A percentile compares a stretch with the other conserved stretches of the same genome.
Evolutionary conservation across 352 stramenopile genomes (phyloP).

Genomic region (Phytophthora foliorum): DNA sequence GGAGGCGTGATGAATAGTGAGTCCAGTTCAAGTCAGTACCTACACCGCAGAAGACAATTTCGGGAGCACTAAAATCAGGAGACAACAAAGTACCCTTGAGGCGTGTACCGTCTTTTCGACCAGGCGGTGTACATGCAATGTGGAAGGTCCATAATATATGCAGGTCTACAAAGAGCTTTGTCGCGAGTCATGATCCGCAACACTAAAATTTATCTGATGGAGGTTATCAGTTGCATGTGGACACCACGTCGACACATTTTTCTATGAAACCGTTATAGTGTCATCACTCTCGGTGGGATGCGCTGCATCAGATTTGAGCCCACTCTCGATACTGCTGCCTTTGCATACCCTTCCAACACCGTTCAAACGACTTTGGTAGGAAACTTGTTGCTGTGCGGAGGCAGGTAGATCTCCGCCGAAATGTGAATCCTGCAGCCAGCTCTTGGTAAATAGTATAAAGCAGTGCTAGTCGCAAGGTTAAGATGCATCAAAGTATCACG

Average conservation of each 20-base stretch:
- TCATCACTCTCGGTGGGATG: slow-evolving; percentile 33
- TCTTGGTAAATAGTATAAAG: too few relatives aligned
- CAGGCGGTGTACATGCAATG: not conserved
- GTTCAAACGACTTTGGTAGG: not conserved
- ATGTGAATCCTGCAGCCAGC: too few relatives aligned
- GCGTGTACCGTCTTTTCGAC: not conserved
- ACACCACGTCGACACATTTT: slow-evolving; percentile 6
- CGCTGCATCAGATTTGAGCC: slow-evolving; percentile 8
- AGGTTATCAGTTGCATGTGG: not conserved
- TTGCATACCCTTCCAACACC: too few relatives aligned
- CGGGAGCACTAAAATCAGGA: slow-evolving; percentile 19
- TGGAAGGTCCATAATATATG: not conserved
- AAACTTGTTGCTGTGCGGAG: too few relatives aligned
- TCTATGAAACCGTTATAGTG: slow-evolving; percentile 29
- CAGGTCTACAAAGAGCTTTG: not conserved
- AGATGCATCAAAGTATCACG: too few relatives aligned
- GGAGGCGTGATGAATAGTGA: slow-evolving; percentile 8
- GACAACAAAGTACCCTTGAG: not conserved
- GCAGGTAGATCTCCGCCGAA: too few relatives aligned
- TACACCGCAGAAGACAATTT: not conserved
- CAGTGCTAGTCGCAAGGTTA: too few relatives aligned
- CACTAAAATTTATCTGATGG: not conserved
- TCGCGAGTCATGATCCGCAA: too few relatives aligned
- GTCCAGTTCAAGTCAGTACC: slow-evolving; percentile 4
- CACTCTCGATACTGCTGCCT: too few relatives aligned